Conservation (phyloP, 2,329 filamentous ascomycete species). For the Arthrinium puccinioides region DNA sequence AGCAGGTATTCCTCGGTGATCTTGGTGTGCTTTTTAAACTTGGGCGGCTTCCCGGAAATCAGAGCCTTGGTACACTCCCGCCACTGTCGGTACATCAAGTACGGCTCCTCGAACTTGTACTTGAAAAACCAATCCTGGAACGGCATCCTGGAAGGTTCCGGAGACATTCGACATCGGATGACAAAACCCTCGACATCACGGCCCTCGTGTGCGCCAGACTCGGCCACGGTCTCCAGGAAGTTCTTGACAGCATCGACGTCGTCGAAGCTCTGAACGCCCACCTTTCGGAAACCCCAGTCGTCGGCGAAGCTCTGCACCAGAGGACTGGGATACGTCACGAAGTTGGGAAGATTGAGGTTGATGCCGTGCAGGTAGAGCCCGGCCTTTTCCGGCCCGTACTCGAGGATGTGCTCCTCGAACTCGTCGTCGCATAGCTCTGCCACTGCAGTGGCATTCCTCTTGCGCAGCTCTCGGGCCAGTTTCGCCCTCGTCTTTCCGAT, state of each 20-base stretch:
- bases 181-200: slow-evolving; percentile 97
- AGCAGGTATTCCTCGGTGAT: slow-evolving; percentile 88
- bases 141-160: slow-evolving; percentile 39
- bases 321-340: slow-evolving; percentile 75
- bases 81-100: slow-evolving; percentile 98
- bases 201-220: slow-evolving; percentile 83
- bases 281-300: slow-evolving; percentile 89
- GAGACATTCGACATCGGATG: slow-evolving; percentile 71
- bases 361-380: slow-evolving; percentile 94
- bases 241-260: slow-evolving; percentile 65
- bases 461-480: slow-evolving; percentile 66
- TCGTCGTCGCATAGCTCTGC: slow-evolving; percentile 93
- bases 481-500: slow-evolving; percentile 75
- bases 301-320: slow-evolving; percentile 88
- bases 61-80: slow-evolving; percentile 90
- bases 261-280: slow-evolving; percentile 70
- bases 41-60: slow-evolving; percentile 67
- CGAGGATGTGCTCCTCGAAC: slow-evolving; percentile 95
- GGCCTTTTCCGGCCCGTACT: slow-evolving; percentile 73
- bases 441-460: slow-evolving; percentile 86
- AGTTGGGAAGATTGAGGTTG: slow-evolving; percentile 90
- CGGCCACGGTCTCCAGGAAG: slow-evolving; percentile 78
- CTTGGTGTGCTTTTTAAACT: slow-evolving; percentile 75
- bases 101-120: slow-evolving; percentile 98
- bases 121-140: slow-evolving; percentile 99